Conservation (phyloP, 1,139 yeast genomes). For the Blastobotrys niveus region DNA sequence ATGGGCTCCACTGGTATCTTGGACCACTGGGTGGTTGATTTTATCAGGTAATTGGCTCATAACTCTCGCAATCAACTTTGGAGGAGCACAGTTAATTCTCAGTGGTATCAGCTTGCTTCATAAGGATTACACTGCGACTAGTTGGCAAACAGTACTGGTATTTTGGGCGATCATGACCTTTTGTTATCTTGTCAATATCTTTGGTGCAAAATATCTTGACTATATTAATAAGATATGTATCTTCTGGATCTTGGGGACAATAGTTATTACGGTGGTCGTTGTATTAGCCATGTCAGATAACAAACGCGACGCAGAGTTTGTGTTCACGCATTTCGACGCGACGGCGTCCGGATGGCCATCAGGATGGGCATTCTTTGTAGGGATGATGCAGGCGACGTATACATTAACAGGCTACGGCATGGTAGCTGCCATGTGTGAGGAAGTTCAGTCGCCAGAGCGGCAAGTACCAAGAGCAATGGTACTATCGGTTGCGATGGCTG, state of each 20-base stretch:
- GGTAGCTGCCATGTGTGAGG: slow-evolving; percentile 2
- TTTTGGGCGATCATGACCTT: background rate
- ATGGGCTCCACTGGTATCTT: slow-evolving; percentile 5
- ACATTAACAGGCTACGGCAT: background rate
- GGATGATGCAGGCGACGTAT: background rate
- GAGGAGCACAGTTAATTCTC: slow-evolving; percentile 1
- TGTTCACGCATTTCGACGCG: background rate
- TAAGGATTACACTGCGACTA: background rate
- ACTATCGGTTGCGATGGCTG: background rate
- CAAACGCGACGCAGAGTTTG: background rate
- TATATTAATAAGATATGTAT: background rate
- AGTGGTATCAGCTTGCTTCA: background rate
- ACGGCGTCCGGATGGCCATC: slow-evolving; percentile 1
- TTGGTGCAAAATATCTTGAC: background rate
- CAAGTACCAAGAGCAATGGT: slow-evolving; percentile 26
- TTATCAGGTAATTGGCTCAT: background rate
- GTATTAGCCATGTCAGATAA: background rate
- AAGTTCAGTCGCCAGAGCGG: background rate
- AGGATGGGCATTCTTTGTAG: slow-evolving; percentile 1
- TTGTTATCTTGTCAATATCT: background rate
- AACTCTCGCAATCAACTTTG: background rate
- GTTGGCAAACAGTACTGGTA: background rate
- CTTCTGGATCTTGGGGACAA: background rate
- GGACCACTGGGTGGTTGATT: slow-evolving; percentile 3
- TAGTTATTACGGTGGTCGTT: background rate